These are phyloP conservation scores for Neonectria hederae DNA, from an alignment of 2,329 filamentous ascomycete genomes.

Conservation along the genomic window DNA sequence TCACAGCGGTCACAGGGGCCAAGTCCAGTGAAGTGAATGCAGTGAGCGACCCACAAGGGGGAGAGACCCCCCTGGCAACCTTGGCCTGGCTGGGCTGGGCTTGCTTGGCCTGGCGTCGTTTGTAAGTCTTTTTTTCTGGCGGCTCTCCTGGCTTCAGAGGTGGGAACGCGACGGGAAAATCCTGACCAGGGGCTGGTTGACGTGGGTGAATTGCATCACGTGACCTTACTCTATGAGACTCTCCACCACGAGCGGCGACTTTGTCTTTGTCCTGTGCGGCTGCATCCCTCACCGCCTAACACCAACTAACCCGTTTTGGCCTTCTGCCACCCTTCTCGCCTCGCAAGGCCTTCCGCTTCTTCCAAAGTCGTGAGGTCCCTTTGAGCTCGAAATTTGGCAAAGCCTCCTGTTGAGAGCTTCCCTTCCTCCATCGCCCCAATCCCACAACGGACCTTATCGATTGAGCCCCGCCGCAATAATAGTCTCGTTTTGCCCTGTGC, in stretches of 20 bases:
- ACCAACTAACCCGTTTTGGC: conserved; percentile 12
- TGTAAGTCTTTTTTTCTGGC: too few species aligned
- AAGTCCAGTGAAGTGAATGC: neutral
- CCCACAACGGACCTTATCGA: conserved; percentile 5
- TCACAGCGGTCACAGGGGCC: neutral
- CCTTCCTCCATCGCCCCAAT: conserved; percentile 5
- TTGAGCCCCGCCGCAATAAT: conserved; percentile 3
- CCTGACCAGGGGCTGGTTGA: neutral
- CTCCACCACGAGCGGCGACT: neutral
- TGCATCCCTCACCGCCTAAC: neutral
- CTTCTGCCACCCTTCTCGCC: conserved; percentile 12
- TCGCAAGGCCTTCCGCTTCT: conserved; percentile 15
- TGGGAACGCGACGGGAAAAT: neutral
- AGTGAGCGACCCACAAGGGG: neutral
- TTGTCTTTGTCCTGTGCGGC: neutral
- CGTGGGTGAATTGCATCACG: neutral
- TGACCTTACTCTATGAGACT: too few species aligned
- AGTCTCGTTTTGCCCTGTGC: neutral
- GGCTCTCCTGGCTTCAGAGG: too few species aligned
- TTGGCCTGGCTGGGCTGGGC: neutral
- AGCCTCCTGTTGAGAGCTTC: conserved; percentile 19
- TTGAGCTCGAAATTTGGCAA: conserved; percentile 22
- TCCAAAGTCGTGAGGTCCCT: conserved; percentile 4
- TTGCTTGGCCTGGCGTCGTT: too few species aligned
- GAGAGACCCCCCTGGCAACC: neutral